Conservation (phyloP, 257 asterid species). For the Penstemon davidsonii region DNA sequence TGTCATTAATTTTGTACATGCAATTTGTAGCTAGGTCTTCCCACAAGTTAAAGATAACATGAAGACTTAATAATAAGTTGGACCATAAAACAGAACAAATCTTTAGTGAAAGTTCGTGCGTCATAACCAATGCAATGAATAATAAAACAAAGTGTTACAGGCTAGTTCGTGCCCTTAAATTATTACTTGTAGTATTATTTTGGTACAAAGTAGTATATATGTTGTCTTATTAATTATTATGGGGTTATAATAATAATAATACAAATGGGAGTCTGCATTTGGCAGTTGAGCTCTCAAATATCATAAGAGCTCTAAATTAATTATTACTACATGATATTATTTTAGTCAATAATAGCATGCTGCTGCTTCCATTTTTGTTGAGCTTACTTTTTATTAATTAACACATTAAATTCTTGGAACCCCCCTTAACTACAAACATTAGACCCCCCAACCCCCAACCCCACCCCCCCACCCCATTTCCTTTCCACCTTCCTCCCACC, state of each 20-base stretch:
- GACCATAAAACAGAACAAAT: conserved; percentile 12
- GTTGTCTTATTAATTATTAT: conserved; percentile 1
- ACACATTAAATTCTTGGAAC: conserved; percentile 34
- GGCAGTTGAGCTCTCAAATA: not conserved
- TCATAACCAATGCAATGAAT: not conserved
- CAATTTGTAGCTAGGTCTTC: not conserved
- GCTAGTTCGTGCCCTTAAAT: not conserved
- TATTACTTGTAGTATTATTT: not conserved
- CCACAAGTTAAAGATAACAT: not conserved
- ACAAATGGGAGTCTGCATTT: conserved; percentile 18
- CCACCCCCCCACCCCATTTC: conserved; percentile 41
- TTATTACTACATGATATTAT: too few relatives aligned
- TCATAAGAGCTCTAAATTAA: not conserved
- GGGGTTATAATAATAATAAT: not conserved
- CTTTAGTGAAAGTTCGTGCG: not conserved
- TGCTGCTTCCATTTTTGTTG: conserved; percentile 13
- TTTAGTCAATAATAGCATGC: too few relatives aligned
- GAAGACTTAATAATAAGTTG: not conserved
- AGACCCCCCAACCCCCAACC: conserved; percentile 31
- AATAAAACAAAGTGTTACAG: not conserved
- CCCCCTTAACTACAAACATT: conserved; percentile 44
- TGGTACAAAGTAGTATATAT: not conserved
- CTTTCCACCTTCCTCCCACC: conserved; percentile 53
- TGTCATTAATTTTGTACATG: not conserved
- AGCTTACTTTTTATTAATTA: conserved; percentile 32